These are phyloP conservation scores for Chaetothyriales sp. DNA, from an alignment of 2,329 filamentous ascomycete species.

Conservation along the genomic window DNA sequence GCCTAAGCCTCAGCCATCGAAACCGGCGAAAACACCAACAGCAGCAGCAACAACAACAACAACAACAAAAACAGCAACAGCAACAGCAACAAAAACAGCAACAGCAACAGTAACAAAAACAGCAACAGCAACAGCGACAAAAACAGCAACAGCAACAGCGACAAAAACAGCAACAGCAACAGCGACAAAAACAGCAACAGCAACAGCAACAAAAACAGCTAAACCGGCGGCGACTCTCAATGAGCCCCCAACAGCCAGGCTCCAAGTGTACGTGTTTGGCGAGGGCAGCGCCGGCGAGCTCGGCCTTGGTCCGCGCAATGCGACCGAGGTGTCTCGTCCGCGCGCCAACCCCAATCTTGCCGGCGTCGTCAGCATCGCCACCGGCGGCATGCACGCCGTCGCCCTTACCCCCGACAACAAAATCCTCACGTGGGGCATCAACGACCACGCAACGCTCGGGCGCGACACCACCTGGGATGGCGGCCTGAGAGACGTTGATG, in stretches of 20 bases:
- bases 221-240: background rate
- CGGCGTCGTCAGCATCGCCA: conserved; percentile 41
- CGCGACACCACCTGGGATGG: conserved; percentile 49
- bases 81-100: background rate
- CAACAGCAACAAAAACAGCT: background rate
- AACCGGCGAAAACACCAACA: background rate
- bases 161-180: background rate
- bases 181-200: background rate
- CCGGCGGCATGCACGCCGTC: conserved; percentile 62
- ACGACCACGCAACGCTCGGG: conserved; percentile 66
- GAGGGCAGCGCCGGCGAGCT: conserved; percentile 67
- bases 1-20: background rate
- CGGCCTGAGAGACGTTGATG: conserved; percentile 10
- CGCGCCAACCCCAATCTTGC: conserved; percentile 50
- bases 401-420: conserved; percentile 65
- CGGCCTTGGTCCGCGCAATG: conserved; percentile 53
- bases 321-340: conserved; percentile 57
- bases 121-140: background rate
- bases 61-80: background rate
- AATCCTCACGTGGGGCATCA: conserved; percentile 80
- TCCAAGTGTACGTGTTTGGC: conserved; percentile 68
- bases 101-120: no score
- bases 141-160: background rate
- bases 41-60: background rate
- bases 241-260: conserved; percentile 43